phyloP scores from a whole-genome alignment of 2,329 filamentous ascomycete species.

The Rutstroemia sydowiana region DNA sequence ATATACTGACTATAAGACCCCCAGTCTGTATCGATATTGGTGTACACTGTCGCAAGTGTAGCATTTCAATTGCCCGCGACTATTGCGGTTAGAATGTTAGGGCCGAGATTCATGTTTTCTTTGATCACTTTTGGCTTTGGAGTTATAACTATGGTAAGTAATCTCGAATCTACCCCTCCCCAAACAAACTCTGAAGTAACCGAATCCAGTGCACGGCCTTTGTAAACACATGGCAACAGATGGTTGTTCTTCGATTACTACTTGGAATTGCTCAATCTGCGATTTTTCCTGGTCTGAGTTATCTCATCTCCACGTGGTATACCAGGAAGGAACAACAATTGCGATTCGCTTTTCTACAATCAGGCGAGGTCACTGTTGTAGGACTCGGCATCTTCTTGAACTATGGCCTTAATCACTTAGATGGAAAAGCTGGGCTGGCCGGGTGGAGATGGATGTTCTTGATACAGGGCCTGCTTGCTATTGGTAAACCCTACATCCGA shows the following conservation, averaged over 20 bases:
- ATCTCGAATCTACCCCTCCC: not conserved
- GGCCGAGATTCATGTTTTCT: conserved; percentile 56
- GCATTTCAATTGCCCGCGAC: conserved; percentile 63
- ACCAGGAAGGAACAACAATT: conserved; percentile 31
- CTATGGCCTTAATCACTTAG: conserved; percentile 57
- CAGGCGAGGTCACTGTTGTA: conserved; percentile 56
- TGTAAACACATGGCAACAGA: conserved; percentile 58
- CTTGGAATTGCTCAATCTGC: conserved; percentile 56
- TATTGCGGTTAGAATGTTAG: conserved; percentile 55
- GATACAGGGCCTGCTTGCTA: conserved; percentile 43
- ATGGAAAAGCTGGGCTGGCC: conserved; percentile 44
- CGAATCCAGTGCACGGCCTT: conserved; percentile 51
- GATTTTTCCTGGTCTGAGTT: conserved; percentile 45
- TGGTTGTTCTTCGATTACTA: conserved; percentile 60
- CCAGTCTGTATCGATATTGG: conserved; percentile 61
- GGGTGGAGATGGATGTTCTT: conserved; percentile 65
- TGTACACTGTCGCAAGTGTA: conserved; percentile 63
- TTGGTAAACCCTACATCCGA: too few species aligned
- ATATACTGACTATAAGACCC: conserved; percentile 1
- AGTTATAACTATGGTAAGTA: conserved; percentile 48
- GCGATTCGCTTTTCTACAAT: conserved; percentile 60
- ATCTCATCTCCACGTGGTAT: conserved; percentile 37
- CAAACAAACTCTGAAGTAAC: not conserved
- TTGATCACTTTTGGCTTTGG: conserved; percentile 54
- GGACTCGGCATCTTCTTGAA: conserved; percentile 36